These are phyloP conservation scores for Skeletonema costatum DNA, from an alignment of 108 stramenopile species.

Conservation along the genomic window DNA sequence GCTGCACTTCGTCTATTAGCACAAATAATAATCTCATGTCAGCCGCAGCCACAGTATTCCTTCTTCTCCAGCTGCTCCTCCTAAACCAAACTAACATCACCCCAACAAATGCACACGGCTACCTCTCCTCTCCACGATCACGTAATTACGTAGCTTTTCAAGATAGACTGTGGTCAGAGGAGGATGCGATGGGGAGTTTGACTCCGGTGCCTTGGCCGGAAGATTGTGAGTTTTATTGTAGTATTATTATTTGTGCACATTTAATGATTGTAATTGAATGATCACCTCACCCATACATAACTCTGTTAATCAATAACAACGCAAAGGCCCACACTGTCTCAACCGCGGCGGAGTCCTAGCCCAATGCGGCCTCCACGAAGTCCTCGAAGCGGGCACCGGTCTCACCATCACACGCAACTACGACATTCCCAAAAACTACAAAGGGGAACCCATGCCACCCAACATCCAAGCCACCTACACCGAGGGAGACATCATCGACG, in stretches of 20 bases:
- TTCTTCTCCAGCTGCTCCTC: not conserved
- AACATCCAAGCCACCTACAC: slow-evolving; percentile 44
- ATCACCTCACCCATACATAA: too few species aligned
- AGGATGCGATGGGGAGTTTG: not conserved
- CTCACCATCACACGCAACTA: slow-evolving; percentile 40
- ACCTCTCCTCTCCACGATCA: not conserved
- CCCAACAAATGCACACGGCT: not conserved
- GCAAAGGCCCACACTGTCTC: not conserved
- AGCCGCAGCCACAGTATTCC: not conserved
- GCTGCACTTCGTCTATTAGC: too few species aligned
- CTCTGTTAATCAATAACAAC: too few species aligned
- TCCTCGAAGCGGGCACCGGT: not conserved
- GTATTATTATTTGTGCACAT: too few species aligned
- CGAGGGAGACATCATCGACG: slow-evolving; percentile 44
- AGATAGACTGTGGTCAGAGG: not conserved
- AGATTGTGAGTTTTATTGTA: too few species aligned
- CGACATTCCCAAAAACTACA: slow-evolving; percentile 44
- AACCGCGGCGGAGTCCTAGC: slow-evolving; percentile 49
- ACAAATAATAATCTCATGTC: too few species aligned
- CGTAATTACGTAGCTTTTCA: slow-evolving; percentile 27
- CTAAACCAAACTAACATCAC: not conserved
- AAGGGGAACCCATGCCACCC: slow-evolving; percentile 46
- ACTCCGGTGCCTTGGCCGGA: too few species aligned
- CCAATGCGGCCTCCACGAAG: slow-evolving; percentile 29
- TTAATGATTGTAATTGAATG: too few species aligned